A percentile compares a stretch with the other conserved stretches of the same genome.
Evolutionary conservation across 75 land plant genomes (phyloP).

Genomic region (Chamaecyparis obtusa): DNA sequence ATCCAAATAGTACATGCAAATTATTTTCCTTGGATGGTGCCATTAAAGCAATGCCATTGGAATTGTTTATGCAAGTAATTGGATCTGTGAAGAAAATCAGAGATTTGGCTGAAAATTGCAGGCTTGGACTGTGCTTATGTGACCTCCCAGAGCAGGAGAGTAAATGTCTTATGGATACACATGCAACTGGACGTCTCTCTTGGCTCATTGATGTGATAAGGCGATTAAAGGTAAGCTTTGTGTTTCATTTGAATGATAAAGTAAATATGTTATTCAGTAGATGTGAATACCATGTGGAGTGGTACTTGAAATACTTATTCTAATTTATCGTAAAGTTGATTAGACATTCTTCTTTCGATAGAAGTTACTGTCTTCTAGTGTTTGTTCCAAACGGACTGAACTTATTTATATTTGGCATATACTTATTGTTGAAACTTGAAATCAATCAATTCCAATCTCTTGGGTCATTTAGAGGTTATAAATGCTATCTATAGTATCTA

Average conservation of each 20-base stretch:
- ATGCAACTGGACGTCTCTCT: constrained; percentile 77
- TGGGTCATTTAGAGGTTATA: background rate
- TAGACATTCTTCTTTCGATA: background rate
- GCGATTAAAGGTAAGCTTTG: constrained; percentile 70
- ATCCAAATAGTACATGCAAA: constrained; percentile 38
- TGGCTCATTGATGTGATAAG: constrained; percentile 70
- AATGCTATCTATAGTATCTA: background rate
- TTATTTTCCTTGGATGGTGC: constrained; percentile 64
- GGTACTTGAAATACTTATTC: background rate
- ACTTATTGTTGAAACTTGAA: background rate
- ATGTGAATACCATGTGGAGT: background rate
- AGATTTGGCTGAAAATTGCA: constrained; percentile 60
- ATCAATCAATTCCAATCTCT: background rate
- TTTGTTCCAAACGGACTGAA: background rate
- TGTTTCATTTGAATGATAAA: constrained; percentile 1
- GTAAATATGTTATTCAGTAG: background rate
- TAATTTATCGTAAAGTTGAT: background rate
- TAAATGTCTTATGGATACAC: constrained; percentile 50
- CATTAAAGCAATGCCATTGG: constrained; percentile 82
- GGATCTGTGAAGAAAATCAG: constrained; percentile 65
- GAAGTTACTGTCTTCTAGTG: background rate
- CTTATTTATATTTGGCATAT: background rate
- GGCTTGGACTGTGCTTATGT: constrained; percentile 57
- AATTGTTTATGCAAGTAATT: constrained; percentile 84
- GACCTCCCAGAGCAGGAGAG: constrained; percentile 68